These are phyloP conservation scores for Botrytis elliptica DNA, from an alignment of 2,329 filamentous ascomycete species.

Conservation along the genomic window DNA sequence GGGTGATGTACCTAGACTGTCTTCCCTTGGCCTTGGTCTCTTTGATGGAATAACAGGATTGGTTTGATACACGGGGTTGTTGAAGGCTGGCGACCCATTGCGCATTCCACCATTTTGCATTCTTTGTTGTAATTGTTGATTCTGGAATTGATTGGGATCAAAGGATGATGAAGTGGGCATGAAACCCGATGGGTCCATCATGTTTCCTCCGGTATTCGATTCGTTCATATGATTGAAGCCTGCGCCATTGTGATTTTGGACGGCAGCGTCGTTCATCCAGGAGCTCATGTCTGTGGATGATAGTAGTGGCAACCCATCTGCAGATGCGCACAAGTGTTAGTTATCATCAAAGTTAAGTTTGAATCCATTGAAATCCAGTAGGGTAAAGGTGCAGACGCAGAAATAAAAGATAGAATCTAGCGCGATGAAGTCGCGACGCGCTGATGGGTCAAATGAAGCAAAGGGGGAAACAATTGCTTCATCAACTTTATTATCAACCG, in stretches of 20 bases:
- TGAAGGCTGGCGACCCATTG: slow-evolving; percentile 77
- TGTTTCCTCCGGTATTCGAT: slow-evolving; percentile 54
- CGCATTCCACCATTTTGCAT: slow-evolving; percentile 84
- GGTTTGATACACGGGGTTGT: slow-evolving; percentile 77
- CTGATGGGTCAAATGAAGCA: slow-evolving; percentile 21
- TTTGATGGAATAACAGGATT: slow-evolving; percentile 89
- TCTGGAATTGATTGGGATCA: slow-evolving; percentile 53
- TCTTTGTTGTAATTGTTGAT: slow-evolving; percentile 50
- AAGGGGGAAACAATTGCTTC: slow-evolving; percentile 26
- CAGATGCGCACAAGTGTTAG: slow-evolving; percentile 35
- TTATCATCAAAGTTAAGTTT: slow-evolving; percentile 26
- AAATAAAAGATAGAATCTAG: slow-evolving; percentile 18
- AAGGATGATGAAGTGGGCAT: slow-evolving; percentile 60
- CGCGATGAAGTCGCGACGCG: slow-evolving; percentile 21
- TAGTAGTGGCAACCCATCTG: slow-evolving; percentile 41
- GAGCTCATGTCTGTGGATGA: slow-evolving; percentile 62
- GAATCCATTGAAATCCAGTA: slow-evolving; percentile 16
- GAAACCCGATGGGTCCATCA: slow-evolving; percentile 66
- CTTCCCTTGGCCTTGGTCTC: slow-evolving; percentile 75
- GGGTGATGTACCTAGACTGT: slow-evolving; percentile 81
- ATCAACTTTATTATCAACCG: slow-evolving; percentile 21
- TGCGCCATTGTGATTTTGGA: slow-evolving; percentile 69
- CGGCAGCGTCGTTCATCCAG: slow-evolving; percentile 68
- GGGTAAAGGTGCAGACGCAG: slow-evolving; percentile 15
- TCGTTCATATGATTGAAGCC: slow-evolving; percentile 62